Evolutionary conservation across 1,284 basidiomycete genomes (phyloP), one percentile per base, ranked within the genome.

Genomic region (Moniliophthora roreri): DNA sequence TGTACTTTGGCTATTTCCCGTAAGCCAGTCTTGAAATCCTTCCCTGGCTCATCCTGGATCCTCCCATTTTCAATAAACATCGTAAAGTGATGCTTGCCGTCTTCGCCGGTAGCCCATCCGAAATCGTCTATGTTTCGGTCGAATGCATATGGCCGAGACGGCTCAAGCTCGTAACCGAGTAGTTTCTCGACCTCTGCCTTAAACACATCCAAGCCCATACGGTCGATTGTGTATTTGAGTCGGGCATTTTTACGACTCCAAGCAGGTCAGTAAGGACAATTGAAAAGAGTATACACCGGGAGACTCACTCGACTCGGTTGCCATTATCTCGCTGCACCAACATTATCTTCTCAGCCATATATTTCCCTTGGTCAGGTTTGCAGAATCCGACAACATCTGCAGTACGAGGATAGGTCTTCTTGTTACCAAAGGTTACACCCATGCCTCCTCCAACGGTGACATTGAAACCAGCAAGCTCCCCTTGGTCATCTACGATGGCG

Each of bases 371-470:
- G 58, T 96, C 93, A 13, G 86, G 78, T 1, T 88, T 91, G 63
- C 94, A 93, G 78, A 98, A 99, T 51, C 96, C 97, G 60, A 99
- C 84, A 24, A 98, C 76, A 63, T 88, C 87, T 47, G 85, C 95
- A 39, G 90, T 73, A 57, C 97, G 87, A 42, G 97, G 97, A 71
- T 99, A 99, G 0, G 96, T 99, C 78, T 96, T 95, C 80, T 98
- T 99, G 81, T 94, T 97, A 50, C 92, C 94, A 68, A 99, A 95
- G 0, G 96, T 98, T 44, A 99, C 96, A 72, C 96, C 96, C 96
- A 99, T 99, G 54, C 96, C 97, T 66, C 96, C 96, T 62, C 96
- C 94, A 42, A 91, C 79, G 34, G 88, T 77, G 57, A 97, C 93
- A 64, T 97, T 95, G 80, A 96, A 97, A 39, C 95, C 95, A 53